phyloP scores from a whole-genome alignment of 768 basidiomycete genomes.

The Gautieria morchelliformis region DNA sequence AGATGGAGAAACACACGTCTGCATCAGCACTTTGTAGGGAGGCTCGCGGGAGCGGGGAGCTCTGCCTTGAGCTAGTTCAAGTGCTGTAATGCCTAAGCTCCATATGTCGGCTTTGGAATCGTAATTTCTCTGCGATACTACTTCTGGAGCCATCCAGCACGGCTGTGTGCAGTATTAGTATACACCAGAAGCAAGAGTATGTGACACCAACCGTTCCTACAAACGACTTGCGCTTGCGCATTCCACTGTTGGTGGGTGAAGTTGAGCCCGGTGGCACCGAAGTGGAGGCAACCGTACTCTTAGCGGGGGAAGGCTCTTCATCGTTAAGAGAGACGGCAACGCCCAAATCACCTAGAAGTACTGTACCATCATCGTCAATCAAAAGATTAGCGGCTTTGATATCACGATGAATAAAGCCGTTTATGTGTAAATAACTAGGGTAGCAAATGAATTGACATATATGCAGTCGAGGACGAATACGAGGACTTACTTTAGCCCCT shows the following conservation, averaged over 20 bases:
- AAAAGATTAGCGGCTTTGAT: slow-evolving; percentile 92
- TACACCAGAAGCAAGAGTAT: not conserved
- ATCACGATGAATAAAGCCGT: slow-evolving; percentile 89
- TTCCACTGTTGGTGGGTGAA: slow-evolving; percentile 15
- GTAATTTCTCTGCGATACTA: slow-evolving; percentile 77
- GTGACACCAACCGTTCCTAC: slow-evolving; percentile 67
- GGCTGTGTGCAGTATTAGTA: slow-evolving; percentile 35
- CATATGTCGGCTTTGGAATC: slow-evolving; percentile 89
- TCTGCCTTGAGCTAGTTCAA: slow-evolving; percentile 80
- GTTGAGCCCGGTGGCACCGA: slow-evolving; percentile 3
- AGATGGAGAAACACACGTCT: slow-evolving; percentile 42
- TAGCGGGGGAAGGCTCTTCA: slow-evolving; percentile 33
- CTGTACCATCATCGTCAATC: slow-evolving; percentile 83
- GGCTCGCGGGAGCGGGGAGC: slow-evolving; percentile 77
- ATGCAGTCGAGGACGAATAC: not conserved
- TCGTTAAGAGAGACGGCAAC: slow-evolving; percentile 81
- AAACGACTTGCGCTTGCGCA: slow-evolving; percentile 83
- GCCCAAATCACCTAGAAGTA: slow-evolving; percentile 86
- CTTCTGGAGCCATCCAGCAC: slow-evolving; percentile 96
- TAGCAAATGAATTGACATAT: slow-evolving; percentile 1
- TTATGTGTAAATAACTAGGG: slow-evolving; percentile 72
- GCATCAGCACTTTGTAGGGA: slow-evolving; percentile 62
- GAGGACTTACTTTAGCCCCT: slow-evolving; percentile 75
- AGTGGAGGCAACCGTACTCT: slow-evolving; percentile 18
- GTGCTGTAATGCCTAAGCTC: slow-evolving; percentile 93